phyloP scores from a whole-genome alignment of 495 filamentous ascomycete species.

The Penicillium desertorum region DNA sequence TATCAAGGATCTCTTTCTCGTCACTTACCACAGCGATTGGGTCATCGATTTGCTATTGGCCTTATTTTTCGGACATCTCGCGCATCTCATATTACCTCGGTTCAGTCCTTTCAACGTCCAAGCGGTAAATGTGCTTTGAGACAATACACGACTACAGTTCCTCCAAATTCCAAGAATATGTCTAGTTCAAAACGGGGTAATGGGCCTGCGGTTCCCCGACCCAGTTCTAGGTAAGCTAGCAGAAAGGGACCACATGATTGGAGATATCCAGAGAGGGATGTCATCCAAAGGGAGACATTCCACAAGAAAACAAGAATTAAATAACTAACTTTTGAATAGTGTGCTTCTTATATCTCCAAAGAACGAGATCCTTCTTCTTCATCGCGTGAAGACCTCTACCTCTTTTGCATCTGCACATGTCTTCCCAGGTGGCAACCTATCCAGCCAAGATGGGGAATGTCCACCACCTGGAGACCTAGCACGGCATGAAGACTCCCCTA shows the following conservation, averaged over 20 bases:
- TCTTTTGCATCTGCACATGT: slow-evolving; percentile 93
- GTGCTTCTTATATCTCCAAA: slow-evolving; percentile 81
- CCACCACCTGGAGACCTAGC: slow-evolving; percentile 42
- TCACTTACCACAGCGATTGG: slow-evolving; percentile 10
- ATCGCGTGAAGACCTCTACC: slow-evolving; percentile 75
- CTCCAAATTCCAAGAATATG: slow-evolving; percentile 17
- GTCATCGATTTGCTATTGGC: not conserved
- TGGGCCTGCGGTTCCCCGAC: slow-evolving; percentile 33
- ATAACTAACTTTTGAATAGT: slow-evolving; percentile 43
- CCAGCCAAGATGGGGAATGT: slow-evolving; percentile 61
- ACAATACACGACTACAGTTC: slow-evolving; percentile 14
- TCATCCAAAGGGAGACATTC: not conserved
- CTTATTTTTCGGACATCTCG: not conserved
- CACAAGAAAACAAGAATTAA: not conserved
- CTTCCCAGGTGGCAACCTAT: slow-evolving; percentile 91
- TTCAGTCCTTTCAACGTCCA: not conserved
- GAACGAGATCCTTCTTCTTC: slow-evolving; percentile 85
- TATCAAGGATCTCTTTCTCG: slow-evolving; percentile 5
- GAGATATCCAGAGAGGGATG: not conserved
- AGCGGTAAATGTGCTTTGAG: slow-evolving; percentile 2
- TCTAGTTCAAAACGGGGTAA: slow-evolving; percentile 25
- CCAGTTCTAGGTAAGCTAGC: slow-evolving; percentile 33
- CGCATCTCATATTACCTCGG: not conserved
- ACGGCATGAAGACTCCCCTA: slow-evolving; percentile 64
- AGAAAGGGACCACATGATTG: not conserved